Evolutionary conservation across 768 basidiomycete species (phyloP).

Genomic region (Psilocybe cubensis): DNA sequence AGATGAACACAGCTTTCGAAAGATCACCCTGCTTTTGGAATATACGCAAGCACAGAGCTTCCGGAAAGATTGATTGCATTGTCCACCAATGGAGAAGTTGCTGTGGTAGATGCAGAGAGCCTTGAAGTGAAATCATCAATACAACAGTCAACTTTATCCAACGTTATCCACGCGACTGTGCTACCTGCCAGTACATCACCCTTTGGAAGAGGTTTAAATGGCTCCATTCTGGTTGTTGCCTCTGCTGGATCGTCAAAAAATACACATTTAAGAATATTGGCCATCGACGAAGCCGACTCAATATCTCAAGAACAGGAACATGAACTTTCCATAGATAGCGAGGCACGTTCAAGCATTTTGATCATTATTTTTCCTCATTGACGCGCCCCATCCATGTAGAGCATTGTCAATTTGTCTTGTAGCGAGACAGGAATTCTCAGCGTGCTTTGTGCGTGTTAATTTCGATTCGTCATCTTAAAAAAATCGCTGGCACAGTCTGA

Average conservation of each 20-base stretch:
- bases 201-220: constrained; percentile 17
- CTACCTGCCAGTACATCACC: constrained; percentile 19
- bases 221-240: constrained; percentile 18
- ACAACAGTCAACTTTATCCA: constrained; percentile 3
- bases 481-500: not conserved
- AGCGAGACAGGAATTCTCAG: constrained; percentile 53
- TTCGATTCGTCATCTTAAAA: not conserved
- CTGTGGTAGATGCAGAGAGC: constrained; percentile 24
- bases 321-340: constrained; percentile 31
- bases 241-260: constrained; percentile 23
- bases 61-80: constrained; percentile 26
- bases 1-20: constrained; percentile 23
- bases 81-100: constrained; percentile 25
- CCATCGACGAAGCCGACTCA: constrained; percentile 34
- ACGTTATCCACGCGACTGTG: constrained; percentile 21
- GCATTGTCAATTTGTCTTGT: constrained; percentile 42
- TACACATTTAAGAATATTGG: constrained; percentile 31
- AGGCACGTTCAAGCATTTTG: constrained; percentile 27
- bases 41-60: constrained; percentile 26
- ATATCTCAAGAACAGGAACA: constrained; percentile 32
- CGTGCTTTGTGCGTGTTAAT: constrained; percentile 46
- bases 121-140: constrained; percentile 27
- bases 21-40: constrained; percentile 23
- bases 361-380: constrained; percentile 6
- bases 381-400: constrained; percentile 30